Base-by-base conservation (phyloP, 208 protist species). In the Trypanosoma grayi region DNA sequence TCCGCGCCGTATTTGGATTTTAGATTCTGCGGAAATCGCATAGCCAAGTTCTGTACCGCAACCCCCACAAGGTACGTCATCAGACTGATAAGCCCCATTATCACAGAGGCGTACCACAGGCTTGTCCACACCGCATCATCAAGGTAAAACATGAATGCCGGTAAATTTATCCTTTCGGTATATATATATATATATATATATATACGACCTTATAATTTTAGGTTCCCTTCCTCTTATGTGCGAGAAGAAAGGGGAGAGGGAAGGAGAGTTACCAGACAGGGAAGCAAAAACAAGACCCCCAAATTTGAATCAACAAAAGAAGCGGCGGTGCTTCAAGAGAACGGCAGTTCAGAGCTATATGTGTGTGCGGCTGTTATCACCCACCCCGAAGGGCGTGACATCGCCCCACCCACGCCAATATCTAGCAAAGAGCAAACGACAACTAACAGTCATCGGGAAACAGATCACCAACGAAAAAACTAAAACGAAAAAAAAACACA, bases 71-170 rank as follows among this genome's bases (percentile, higher is more conserved):
- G 58, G 54, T 90, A 94, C 20, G 84, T 89, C 11, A 80, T 60
- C 31, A 94, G 64, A 75, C 88, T 92, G 77, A 94, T 41, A 43
- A 87, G 45, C 11, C 88, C 88, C 27, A 92, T 71, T 79, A 78
- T 83, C 30, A 70, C 59, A 59, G 80, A 79, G 18, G 87, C 30
- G 71, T 82, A 87, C 48, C 56, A 77, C 66, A 90, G 75, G 20
- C 66, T n/a, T 8, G 36, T 24, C 85, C 88, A 92, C 6, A 90
- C 39, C 33, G 58, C 70, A 25, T 64, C 73, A 63, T 81, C 68
- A 50, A 94, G 81, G 60, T 73, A 86, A 45, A 91, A 70, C 81
- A 93, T 91, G 4, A 16, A 43, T 43, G n/a, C n/a, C n/a, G n/a
- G n/a, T 13, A 40, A 13, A 40, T 40, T 40, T 34, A 16, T 45